Evolutionary conservation across 345 rosid species (phyloP).

Genomic region (Reutealis trisperma): DNA sequence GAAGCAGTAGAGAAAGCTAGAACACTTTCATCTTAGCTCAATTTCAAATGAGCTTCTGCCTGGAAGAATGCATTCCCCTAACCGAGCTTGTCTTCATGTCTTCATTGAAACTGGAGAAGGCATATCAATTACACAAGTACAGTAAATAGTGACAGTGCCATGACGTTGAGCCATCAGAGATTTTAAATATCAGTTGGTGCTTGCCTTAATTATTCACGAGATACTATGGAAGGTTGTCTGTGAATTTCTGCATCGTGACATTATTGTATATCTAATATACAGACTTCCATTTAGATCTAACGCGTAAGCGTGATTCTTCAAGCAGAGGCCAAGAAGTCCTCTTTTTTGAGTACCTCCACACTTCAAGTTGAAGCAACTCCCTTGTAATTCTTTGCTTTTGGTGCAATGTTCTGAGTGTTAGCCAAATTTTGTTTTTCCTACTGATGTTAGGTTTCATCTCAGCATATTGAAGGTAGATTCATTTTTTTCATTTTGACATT

Average conservation of each 20-base stretch:
- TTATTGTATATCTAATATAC: background rate
- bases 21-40: constrained; percentile 20
- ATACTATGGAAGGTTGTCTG: background rate
- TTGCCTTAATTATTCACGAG: background rate
- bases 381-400: background rate
- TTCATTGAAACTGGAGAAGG: no score
- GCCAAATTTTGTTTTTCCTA: background rate
- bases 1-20: constrained; percentile 47
- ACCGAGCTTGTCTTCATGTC: no score
- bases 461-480: background rate
- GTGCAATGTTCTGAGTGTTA: background rate
- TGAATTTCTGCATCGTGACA: background rate
- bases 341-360: background rate
- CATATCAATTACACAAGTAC: background rate
- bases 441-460: background rate
- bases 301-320: background rate
- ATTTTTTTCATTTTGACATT: background rate
- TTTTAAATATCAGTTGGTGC: background rate
- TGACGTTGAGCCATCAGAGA: background rate
- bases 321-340: background rate
- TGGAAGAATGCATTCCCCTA: no score
- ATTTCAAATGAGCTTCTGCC: no score
- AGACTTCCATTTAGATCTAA: background rate
- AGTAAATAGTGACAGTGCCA: background rate
- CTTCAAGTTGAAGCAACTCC: background rate